A percentile compares a stretch with the other conserved stretches of the same genome.
Conservation (phyloP, 1,284 basidiomycete genomes). For the Boletellus deceptivus region DNA sequence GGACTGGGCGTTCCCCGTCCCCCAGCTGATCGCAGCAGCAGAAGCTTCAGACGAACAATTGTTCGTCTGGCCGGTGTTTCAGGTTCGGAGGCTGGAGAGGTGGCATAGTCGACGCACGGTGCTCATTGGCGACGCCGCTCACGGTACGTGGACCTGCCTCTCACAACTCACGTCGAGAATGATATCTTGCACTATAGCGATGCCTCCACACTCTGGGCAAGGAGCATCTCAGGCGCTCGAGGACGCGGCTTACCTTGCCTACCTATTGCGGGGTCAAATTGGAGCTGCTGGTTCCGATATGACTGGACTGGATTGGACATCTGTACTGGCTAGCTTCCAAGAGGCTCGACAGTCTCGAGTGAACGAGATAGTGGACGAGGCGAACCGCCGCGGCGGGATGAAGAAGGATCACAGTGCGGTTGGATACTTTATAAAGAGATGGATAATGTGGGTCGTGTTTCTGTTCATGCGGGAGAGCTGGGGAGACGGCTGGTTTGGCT, state of each 20-base stretch:
- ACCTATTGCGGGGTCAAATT: conserved; percentile 24
- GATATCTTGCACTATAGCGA: conserved; percentile 17
- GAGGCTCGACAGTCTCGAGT: conserved; percentile 26
- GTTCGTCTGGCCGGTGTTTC: conserved; percentile 31
- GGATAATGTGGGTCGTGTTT: conserved; percentile 27
- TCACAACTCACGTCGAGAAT: not conserved
- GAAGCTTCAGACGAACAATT: conserved; percentile 15
- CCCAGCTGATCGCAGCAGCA: conserved; percentile 25
- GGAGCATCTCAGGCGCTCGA: conserved; percentile 35
- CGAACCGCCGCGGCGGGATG: conserved; percentile 26
- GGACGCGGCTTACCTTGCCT: conserved; percentile 33
- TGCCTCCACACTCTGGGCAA: conserved; percentile 36
- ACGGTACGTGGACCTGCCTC: conserved; percentile 21
- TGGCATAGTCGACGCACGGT: conserved; percentile 30
- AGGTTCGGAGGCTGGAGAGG: conserved; percentile 22
- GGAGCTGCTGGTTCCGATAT: conserved; percentile 1
- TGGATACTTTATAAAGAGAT: conserved; percentile 21
- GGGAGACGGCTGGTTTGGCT: conserved; percentile 33
- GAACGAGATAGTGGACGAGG: conserved; percentile 27
- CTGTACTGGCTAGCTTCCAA: conserved; percentile 26
- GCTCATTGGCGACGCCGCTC: conserved; percentile 33
- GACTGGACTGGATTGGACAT: conserved; percentile 13
- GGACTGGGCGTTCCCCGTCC: conserved; percentile 32
- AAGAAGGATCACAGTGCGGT: conserved; percentile 25
- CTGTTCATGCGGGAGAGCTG: conserved; percentile 28